Conservation (phyloP, 345 rosid species). For the Kandelia obovata region DNA sequence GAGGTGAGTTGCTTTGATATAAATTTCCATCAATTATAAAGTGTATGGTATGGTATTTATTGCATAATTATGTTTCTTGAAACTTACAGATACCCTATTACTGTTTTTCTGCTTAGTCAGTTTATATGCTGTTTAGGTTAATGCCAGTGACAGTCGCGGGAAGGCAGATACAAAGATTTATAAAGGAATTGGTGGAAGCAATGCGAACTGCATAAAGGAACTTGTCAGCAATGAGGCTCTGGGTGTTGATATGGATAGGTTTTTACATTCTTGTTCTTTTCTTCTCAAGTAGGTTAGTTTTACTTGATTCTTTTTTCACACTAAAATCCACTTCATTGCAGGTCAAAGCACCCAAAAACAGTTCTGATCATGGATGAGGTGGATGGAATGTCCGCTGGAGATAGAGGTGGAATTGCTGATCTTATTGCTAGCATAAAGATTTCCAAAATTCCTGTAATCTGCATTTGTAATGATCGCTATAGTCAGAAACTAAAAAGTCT, state of each 20-base stretch:
- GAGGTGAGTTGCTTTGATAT: conserved; percentile 48
- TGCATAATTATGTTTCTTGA: conserved; percentile 7
- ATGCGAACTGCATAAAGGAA: conserved; percentile 91
- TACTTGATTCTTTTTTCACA: neutral
- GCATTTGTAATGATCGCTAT: conserved; percentile 96
- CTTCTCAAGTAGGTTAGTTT: neutral
- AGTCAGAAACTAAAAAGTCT: conserved; percentile 97
- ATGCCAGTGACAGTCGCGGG: conserved; percentile 98
- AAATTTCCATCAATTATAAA: neutral
- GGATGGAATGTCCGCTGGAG: conserved; percentile 99
- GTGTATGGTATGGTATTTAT: conserved; percentile 10
- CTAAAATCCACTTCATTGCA: conserved; percentile 27
- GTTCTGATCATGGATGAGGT: conserved; percentile 99
- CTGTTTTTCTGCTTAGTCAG: neutral
- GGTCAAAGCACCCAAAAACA: conserved; percentile 68
- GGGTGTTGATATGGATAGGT: conserved; percentile 61
- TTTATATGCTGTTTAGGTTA: conserved; percentile 47
- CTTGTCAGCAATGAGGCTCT: conserved; percentile 84
- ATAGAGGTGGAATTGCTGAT: conserved; percentile 96
- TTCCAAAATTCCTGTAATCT: conserved; percentile 90
- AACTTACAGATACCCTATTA: conserved; percentile 6
- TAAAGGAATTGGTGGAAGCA: conserved; percentile 95
- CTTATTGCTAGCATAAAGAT: conserved; percentile 95
- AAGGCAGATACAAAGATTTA: conserved; percentile 76
- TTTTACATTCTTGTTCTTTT: conserved; percentile 15